A percentile compares a stretch with the other conserved stretches of the same genome.
Evolutionary conservation across 352 stramenopile genomes (phyloP).

Genomic region (Pythium aquatile): DNA sequence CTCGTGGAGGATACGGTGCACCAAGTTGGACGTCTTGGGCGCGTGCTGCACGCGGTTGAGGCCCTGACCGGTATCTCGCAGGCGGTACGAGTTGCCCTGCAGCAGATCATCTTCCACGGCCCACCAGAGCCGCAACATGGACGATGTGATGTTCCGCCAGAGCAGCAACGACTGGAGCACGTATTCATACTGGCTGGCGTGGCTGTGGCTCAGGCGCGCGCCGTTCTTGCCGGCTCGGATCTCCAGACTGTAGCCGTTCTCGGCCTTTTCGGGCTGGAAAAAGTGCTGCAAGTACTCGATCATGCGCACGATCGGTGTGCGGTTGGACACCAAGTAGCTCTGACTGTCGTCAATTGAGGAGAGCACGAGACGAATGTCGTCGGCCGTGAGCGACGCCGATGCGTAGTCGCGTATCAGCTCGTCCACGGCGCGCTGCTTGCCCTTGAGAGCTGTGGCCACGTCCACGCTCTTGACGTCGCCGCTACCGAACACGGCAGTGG

Average conservation of each 20-base stretch:
- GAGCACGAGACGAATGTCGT: conserved; percentile 93
- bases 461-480: conserved; percentile 68
- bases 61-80: conserved; percentile 94
- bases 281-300: conserved; percentile 86
- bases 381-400: conserved; percentile 57
- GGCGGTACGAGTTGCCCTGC: conserved; percentile 75
- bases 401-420: conserved; percentile 27
- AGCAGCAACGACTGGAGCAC: conserved; percentile 94
- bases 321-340: conserved; percentile 96
- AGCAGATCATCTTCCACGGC: conserved; percentile 93
- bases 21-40: conserved; percentile 88
- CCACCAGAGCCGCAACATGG: conserved; percentile 96
- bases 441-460: conserved; percentile 86
- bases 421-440: conserved; percentile 91
- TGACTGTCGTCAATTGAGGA: conserved; percentile 97
- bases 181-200: conserved; percentile 94
- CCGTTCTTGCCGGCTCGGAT: conserved; percentile 92
- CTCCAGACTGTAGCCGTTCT: conserved; percentile 78
- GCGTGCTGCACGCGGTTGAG: conserved; percentile 93
- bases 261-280: conserved; percentile 75
- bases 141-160: conserved; percentile 93
- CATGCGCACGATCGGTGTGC: conserved; percentile 95
- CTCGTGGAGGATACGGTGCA: conserved; percentile 90
- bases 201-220: conserved; percentile 92
- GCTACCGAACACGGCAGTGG: conserved; percentile 81